Conservation (phyloP, 768 basidiomycete genomes). For the Podaxis sp. region DNA sequence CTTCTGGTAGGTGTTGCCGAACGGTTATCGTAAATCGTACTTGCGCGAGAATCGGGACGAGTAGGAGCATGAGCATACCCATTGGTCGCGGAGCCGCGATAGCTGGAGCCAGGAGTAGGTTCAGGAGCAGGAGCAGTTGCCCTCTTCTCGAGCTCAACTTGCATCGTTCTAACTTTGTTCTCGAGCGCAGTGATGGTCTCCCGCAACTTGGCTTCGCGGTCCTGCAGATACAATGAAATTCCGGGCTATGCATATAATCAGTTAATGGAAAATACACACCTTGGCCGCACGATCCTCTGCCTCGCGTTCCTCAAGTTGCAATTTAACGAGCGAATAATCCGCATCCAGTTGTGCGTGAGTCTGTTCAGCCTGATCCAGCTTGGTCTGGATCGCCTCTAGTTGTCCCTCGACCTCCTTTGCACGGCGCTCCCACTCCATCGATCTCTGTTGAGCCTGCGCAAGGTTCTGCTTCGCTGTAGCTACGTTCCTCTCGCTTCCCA, state of each 20-base stretch:
- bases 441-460: slow-evolving; percentile 69
- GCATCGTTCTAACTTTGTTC: slow-evolving; percentile 50
- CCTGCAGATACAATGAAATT: slow-evolving; percentile 34
- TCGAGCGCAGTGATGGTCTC: slow-evolving; percentile 65
- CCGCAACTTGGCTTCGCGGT: slow-evolving; percentile 63
- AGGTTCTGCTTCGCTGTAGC: slow-evolving; percentile 58
- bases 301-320: slow-evolving; percentile 75
- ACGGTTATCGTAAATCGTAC: slow-evolving; percentile 52
- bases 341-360: slow-evolving; percentile 61
- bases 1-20: slow-evolving; percentile 44
- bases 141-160: slow-evolving; percentile 53
- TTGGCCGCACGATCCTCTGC: slow-evolving; percentile 62
- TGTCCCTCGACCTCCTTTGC: slow-evolving; percentile 67
- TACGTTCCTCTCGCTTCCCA: slow-evolving; percentile 58
- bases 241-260: not conserved
- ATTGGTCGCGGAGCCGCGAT: slow-evolving; percentile 37
- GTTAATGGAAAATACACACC: slow-evolving; percentile 34
- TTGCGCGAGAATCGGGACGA: slow-evolving; percentile 74
- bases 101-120: slow-evolving; percentile 26
- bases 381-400: slow-evolving; percentile 53
- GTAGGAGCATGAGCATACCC: slow-evolving; percentile 39
- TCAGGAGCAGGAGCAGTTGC: slow-evolving; percentile 26
- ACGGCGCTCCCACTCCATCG: slow-evolving; percentile 77
- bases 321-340: slow-evolving; percentile 60
- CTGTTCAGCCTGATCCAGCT: slow-evolving; percentile 66